These are phyloP conservation scores for Linderniella brevidens DNA, from an alignment of 257 asterid genomes.

Conservation along the genomic window DNA sequence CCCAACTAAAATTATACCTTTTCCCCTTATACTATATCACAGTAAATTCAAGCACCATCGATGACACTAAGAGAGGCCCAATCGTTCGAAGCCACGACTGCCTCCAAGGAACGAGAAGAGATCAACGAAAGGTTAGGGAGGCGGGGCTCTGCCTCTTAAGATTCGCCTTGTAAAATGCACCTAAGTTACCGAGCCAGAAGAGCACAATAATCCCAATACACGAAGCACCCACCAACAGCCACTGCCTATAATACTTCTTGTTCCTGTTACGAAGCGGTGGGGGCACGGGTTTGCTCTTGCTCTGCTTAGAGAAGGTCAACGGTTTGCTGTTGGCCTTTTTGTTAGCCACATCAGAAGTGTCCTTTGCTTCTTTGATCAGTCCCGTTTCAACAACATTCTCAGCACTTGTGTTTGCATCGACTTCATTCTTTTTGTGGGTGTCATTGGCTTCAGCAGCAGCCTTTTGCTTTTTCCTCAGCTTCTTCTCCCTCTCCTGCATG, in stretches of 20 bases:
- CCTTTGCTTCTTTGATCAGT: slow-evolving; percentile 36
- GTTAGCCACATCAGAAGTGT: slow-evolving; percentile 10
- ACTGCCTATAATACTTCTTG: slow-evolving; percentile 65
- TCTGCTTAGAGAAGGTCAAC: slow-evolving; percentile 23
- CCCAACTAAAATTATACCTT: no score
- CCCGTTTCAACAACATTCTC: slow-evolving; percentile 22
- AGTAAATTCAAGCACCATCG: no score
- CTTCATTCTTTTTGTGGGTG: slow-evolving; percentile 17
- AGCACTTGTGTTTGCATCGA: slow-evolving; percentile 25
- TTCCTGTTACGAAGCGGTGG: slow-evolving; percentile 73
- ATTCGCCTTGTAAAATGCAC: slow-evolving; percentile 36
- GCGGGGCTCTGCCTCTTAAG: slow-evolving; percentile 25
- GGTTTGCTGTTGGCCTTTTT: slow-evolving; percentile 24
- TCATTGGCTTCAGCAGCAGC: slow-evolving; percentile 48
- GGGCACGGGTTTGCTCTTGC: slow-evolving; percentile 51
- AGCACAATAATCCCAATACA: slow-evolving; percentile 29
- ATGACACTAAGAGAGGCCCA: no score
- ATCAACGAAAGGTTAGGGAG: slow-evolving; percentile 7
- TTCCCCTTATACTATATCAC: no score
- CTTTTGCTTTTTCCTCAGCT: slow-evolving; percentile 72
- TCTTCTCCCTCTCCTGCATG: slow-evolving; percentile 80
- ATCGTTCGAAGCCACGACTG: no score
- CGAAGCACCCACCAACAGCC: slow-evolving; percentile 51
- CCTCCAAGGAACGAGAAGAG: no score
- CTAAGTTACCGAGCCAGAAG: slow-evolving; percentile 66